Percentiles rank a stretch among this genome's conserved stretches.
Conservation (phyloP, 2,329 filamentous ascomycete genomes). For the Metarhizium rileyi region DNA sequence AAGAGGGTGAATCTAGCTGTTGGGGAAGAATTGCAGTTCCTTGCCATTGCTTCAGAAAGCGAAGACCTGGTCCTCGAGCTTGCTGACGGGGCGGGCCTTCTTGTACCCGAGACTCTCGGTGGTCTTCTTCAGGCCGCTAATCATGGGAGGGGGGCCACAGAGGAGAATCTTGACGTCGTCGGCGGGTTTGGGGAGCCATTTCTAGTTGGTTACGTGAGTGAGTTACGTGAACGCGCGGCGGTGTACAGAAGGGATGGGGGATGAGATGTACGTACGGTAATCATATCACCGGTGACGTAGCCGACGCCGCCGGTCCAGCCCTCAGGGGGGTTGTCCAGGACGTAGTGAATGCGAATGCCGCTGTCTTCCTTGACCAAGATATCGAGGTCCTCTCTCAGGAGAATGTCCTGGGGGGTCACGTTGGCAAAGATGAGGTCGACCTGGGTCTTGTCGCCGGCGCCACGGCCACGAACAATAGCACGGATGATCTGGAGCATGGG, state of each 20-base stretch:
- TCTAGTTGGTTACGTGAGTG: slow-evolving; percentile 23
- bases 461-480: slow-evolving; percentile 74
- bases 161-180: slow-evolving; percentile 86
- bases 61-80: slow-evolving; percentile 96
- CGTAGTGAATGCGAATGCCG: slow-evolving; percentile 83
- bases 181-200: slow-evolving; percentile 73
- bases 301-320: slow-evolving; percentile 88
- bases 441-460: slow-evolving; percentile 73
- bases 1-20: not conserved
- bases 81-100: slow-evolving; percentile 91
- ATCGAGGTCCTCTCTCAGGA: slow-evolving; percentile 88
- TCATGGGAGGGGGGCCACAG: slow-evolving; percentile 94
- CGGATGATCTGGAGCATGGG: slow-evolving; percentile 96
- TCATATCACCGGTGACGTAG: slow-evolving; percentile 93
- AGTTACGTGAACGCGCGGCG: not conserved
- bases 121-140: slow-evolving; percentile 93
- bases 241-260: slow-evolving; percentile 22
- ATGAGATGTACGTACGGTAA: slow-evolving; percentile 50
- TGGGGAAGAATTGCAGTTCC: not conserved
- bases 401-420: slow-evolving; percentile 83
- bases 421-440: slow-evolving; percentile 96
- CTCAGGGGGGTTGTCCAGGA: slow-evolving; percentile 90
- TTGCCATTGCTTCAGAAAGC: slow-evolving; percentile 51
- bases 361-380: slow-evolving; percentile 65
- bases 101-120: slow-evolving; percentile 81